Evolutionary conservation across 305 asterid species (phyloP), one percentile per base, ranked within the genome.

Genomic region (Euphrasia arctica): DNA sequence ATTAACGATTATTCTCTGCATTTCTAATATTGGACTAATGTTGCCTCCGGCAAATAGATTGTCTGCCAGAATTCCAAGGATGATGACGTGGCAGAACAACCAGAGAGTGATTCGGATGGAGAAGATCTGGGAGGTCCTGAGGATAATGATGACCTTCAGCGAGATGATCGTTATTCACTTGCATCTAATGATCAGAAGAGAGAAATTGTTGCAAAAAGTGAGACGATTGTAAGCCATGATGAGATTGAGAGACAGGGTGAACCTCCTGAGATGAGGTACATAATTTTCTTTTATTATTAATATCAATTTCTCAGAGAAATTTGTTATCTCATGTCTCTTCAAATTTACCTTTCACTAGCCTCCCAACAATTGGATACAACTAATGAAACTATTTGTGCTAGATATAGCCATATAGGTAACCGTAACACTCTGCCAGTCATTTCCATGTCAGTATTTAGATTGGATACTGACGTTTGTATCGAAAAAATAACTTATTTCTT

Each of bases 1-100:
- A 25, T 64, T 49, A 51, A 54, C 45, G 29, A 52, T 27, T 18
- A 57, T 22, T 39, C 43, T 0, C 43, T 31, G 68, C 60, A 39
- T 67, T 47, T 59, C 47, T 64, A 29, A 43, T 57, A 50, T 18
- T 9, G 11, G 54, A 57, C 54, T 61, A 62, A 66, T 65, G 54
- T 58, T 52, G 34, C 49, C 66, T 75, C 48, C 74, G 69, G 75
- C 58, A 64, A 77, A 78, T 83, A 93, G 99, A 82, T 93, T 58
- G 70, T 83, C 64, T 86, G 96, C 79, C 90, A 80, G 68, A 71
- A 75, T 71, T 70, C 83, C 22, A 42, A 79, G 66, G 90, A 73
- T 45, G 90, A 83, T 71, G 87, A 83, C 67, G 57, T 57, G 60
- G 72, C 73, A 36, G 93, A 72, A 62, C 87, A 75, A 70, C 85